Evolutionary conservation across 2,329 filamentous ascomycete species (phyloP).

Genomic region (Sporothrix sp.): DNA sequence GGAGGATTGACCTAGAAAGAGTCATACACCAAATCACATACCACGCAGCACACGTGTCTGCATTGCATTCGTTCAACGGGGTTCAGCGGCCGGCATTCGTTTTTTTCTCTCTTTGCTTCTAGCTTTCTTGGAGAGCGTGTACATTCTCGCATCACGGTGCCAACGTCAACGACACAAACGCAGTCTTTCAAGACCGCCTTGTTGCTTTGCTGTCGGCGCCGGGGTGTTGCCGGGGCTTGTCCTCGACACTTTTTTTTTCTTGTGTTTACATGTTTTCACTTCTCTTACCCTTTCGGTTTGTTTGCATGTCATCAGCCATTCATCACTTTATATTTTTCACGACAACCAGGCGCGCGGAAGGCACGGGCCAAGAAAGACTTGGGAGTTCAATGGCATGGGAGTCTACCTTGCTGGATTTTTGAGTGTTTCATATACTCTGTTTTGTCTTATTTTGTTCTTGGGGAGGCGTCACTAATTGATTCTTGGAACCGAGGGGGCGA

Average conservation of each 20-base stretch:
- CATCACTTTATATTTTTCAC: neutral
- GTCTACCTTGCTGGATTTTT: neutral
- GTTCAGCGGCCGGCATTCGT: constrained; percentile 8
- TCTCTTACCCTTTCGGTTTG: neutral
- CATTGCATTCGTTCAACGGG: constrained; percentile 17
- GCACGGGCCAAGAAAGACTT: neutral
- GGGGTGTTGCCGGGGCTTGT: neutral
- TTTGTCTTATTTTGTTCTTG: neutral
- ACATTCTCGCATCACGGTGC: too few species aligned
- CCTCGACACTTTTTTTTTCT: neutral
- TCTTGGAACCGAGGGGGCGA: neutral
- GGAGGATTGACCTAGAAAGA: neutral
- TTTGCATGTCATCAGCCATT: constrained; percentile 4
- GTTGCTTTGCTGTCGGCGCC: neutral
- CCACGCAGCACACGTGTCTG: constrained; percentile 7
- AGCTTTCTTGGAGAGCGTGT: constrained; percentile 1
- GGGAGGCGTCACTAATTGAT: constrained; percentile 1
- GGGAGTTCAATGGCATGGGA: neutral
- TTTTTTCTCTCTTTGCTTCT: constrained; percentile 3
- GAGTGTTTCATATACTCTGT: neutral
- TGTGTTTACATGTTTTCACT: neutral
- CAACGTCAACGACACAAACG: too few species aligned
- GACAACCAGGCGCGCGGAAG: neutral
- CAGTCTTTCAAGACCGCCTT: too few species aligned
- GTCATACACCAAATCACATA: constrained; percentile 10